Base-by-base conservation (phyloP, 371 early-diverging fungal species). In the Mortierella sp. region DNA sequence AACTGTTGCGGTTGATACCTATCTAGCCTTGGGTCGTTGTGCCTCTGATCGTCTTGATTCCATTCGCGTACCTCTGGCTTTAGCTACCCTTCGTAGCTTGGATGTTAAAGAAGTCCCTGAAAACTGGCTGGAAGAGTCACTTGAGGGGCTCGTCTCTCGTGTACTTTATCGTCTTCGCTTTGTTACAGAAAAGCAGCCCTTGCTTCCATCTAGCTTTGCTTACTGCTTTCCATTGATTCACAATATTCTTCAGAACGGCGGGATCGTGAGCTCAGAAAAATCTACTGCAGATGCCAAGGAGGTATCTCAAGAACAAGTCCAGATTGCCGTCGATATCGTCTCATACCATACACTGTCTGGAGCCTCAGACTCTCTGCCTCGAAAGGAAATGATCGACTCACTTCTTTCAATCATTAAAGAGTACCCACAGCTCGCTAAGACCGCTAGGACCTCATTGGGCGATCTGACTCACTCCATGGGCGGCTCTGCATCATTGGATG, bases 201-300 rank as follows among this genome's bases (percentile, higher is more conserved):
- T 96, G 63, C 78, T 88, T 3, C 88, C 95, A 28, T 86, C 94
- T 6, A 89, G 93, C 15, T 95, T 97, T 81, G 84, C 93, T n/a
- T 93, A 89, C 71, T 82, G 95, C 61, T 93, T 96, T 85, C 95
- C 97, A 23, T 78, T 96, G 35, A 85, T 96, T 64, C 85, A 89
- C 42, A 87, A 91, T 32, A 87, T 95, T 29, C 88, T 95, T 51
- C 78, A 87, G 13, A 86, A 89, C 66, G 93, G 92, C 47, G 93
- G 95, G 23, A 83, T 93, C 61, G 85, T 80, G 13, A 84, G 77
- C 49, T 65, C 76, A 22, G 84, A 86, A 22, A 86, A 87, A 63
- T 83, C 86, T 32, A 75, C 86, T 45, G 86, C 87, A 40, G 86
- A 90, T 23, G 85, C 76, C 43, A 85, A 84, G 66, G 87, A 91